These are phyloP conservation scores for Haematococcus lacustris DNA, from an alignment of 139 green algal species.

Conservation along the genomic window DNA sequence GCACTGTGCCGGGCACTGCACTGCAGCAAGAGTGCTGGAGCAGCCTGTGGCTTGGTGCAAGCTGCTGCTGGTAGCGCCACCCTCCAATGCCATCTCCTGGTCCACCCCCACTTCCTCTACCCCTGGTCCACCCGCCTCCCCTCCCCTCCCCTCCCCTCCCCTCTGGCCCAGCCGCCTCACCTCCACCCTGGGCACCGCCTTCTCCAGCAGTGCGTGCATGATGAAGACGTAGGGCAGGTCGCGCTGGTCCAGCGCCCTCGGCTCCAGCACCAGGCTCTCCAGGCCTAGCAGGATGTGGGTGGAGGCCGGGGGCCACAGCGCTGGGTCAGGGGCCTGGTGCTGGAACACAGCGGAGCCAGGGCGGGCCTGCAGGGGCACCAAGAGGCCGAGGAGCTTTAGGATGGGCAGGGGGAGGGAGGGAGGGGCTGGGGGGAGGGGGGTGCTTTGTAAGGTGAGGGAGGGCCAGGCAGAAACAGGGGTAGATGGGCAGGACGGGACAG, in stretches of 20 bases:
- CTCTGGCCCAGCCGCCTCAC: too few relatives aligned
- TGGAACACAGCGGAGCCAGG: neutral
- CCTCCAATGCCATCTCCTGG: too few relatives aligned
- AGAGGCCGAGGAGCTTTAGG: neutral
- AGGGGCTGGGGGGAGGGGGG: neutral
- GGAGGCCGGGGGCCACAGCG: neutral
- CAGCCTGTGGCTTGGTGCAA: neutral
- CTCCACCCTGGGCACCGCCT: neutral
- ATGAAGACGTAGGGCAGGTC: conserved; percentile 14
- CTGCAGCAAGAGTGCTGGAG: conserved; percentile 12
- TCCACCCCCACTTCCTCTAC: too few relatives aligned
- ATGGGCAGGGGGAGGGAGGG: conserved; percentile 8
- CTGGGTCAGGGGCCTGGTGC: neutral
- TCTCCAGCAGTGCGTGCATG: conserved; percentile 18
- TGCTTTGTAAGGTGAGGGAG: neutral
- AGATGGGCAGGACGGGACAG: too few relatives aligned
- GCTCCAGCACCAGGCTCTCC: conserved; percentile 3
- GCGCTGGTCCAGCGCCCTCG: neutral
- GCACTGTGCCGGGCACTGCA: neutral
- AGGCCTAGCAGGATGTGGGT: conserved; percentile 3
- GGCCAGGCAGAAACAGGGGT: neutral
- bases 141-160: too few relatives aligned
- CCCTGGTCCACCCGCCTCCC: too few relatives aligned
- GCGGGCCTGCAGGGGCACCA: neutral
- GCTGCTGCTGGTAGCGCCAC: neutral